Evolutionary conservation across 176 grass and related monocot genomes (phyloP).

Genomic region (Juncus effusus): DNA sequence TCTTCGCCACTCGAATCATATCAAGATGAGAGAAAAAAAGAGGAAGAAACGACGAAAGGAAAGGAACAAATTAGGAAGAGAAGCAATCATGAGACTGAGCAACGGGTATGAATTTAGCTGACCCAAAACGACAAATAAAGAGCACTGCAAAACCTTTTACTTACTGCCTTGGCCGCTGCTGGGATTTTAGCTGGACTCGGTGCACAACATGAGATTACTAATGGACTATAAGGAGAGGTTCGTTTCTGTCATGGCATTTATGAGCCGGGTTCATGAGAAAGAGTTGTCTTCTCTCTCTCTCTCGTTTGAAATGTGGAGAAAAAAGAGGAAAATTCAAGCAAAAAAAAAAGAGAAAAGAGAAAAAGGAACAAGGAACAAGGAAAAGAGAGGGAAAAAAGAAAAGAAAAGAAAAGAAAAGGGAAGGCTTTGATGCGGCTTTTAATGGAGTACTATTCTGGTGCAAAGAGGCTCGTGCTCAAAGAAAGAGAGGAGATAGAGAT

Average conservation of each 20-base stretch:
- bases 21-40: background rate
- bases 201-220: background rate
- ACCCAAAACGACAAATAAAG: slow-evolving; percentile 11
- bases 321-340: slow-evolving; percentile 4
- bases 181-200: background rate
- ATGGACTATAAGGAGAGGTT: background rate
- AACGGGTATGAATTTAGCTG: slow-evolving; percentile 20
- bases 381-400: slow-evolving; percentile 8
- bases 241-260: background rate
- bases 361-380: slow-evolving; percentile 22
- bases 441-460: slow-evolving; percentile 28
- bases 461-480: background rate
- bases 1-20: no score
- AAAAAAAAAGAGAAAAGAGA: slow-evolving; percentile 14
- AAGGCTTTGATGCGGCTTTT: slow-evolving; percentile 29
- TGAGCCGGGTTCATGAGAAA: background rate
- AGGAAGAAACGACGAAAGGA: background rate
- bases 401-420: slow-evolving; percentile 10
- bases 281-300: slow-evolving; percentile 18
- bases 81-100: slow-evolving; percentile 24
- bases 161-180: slow-evolving; percentile 30
- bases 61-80: slow-evolving; percentile 15
- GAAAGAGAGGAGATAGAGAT: slow-evolving; percentile 2
- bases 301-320: background rate
- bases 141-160: slow-evolving; percentile 31